Conservation (phyloP, 2,329 filamentous ascomycete species). For the Venturia oleaginea region DNA sequence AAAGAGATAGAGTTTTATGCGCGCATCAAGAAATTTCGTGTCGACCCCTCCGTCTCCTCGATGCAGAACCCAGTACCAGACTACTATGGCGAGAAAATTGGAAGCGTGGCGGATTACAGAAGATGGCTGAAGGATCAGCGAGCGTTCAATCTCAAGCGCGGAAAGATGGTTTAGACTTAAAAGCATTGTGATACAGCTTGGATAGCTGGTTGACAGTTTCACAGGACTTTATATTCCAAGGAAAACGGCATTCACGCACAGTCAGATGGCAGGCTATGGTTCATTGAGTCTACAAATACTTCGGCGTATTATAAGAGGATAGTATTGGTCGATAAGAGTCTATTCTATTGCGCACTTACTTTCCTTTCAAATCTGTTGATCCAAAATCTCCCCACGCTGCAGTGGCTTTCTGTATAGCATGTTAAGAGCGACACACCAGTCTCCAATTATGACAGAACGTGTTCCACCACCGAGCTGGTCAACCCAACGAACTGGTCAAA, state of each 20-base stretch:
- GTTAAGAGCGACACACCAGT: background rate
- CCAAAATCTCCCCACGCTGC: background rate
- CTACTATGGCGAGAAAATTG: slow-evolving; percentile 98
- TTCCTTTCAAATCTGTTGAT: background rate
- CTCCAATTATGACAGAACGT: slow-evolving; percentile 4
- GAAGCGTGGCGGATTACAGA: slow-evolving; percentile 81
- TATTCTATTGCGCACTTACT: background rate
- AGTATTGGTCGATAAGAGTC: background rate
- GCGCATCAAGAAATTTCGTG: slow-evolving; percentile 82
- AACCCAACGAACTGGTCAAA: too few species aligned
- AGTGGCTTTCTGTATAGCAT: background rate
- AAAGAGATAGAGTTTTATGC: slow-evolving; percentile 94
- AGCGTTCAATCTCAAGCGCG: slow-evolving; percentile 85
- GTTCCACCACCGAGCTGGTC: too few species aligned
- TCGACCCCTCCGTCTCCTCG: slow-evolving; percentile 82
- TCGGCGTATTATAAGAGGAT: background rate
- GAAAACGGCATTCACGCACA: background rate
- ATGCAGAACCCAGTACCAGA: slow-evolving; percentile 90
- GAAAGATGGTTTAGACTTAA: slow-evolving; percentile 44
- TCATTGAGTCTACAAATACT: background rate
- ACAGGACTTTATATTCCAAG: background rate
- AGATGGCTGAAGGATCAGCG: slow-evolving; percentile 97
- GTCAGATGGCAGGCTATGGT: background rate
- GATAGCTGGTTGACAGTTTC: background rate
- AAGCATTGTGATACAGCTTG: background rate